These are phyloP conservation scores for Termitomyces sp. DNA, from an alignment of 1,284 basidiomycete species.

Conservation along the genomic window DNA sequence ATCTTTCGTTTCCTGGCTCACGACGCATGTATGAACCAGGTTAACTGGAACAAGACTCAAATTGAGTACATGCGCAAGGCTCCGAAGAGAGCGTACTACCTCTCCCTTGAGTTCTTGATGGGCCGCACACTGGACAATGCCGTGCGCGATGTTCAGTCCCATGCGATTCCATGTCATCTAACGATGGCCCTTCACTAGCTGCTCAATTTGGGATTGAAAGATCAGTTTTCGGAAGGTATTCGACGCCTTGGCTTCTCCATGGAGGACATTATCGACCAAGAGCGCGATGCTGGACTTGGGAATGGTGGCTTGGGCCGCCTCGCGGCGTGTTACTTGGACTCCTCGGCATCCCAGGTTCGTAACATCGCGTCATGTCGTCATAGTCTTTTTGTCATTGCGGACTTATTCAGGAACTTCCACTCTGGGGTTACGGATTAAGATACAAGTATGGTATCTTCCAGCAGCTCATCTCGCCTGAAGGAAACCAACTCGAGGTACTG, in stretches of 20 bases:
- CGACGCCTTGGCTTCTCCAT: conserved; percentile 79
- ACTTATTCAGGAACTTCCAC: conserved; percentile 36
- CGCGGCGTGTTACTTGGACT: conserved; percentile 91
- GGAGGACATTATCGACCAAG: conserved; percentile 81
- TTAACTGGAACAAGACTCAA: conserved; percentile 81
- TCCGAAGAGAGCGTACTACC: conserved; percentile 86
- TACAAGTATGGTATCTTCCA: conserved; percentile 95
- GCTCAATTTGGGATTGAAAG: conserved; percentile 81
- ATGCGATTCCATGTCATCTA: neutral
- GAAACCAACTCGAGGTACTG: conserved; percentile 75
- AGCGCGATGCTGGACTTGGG: conserved; percentile 86
- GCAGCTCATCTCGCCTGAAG: conserved; percentile 82
- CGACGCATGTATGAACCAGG: conserved; percentile 30
- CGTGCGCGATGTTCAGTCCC: conserved; percentile 19
- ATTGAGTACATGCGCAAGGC: conserved; percentile 62
- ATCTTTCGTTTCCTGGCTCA: neutral
- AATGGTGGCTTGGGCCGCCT: conserved; percentile 89
- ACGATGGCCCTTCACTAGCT: conserved; percentile 32
- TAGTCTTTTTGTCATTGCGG: neutral
- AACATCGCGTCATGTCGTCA: neutral
- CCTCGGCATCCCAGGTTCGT: conserved; percentile 71
- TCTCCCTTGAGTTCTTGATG: conserved; percentile 87
- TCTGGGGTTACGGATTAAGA: conserved; percentile 87
- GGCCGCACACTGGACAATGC: conserved; percentile 87
- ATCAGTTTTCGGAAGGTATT: conserved; percentile 64